Evolutionary conservation across 2,329 filamentous ascomycete species (phyloP).

Genomic region (Fusarium sp.): DNA sequence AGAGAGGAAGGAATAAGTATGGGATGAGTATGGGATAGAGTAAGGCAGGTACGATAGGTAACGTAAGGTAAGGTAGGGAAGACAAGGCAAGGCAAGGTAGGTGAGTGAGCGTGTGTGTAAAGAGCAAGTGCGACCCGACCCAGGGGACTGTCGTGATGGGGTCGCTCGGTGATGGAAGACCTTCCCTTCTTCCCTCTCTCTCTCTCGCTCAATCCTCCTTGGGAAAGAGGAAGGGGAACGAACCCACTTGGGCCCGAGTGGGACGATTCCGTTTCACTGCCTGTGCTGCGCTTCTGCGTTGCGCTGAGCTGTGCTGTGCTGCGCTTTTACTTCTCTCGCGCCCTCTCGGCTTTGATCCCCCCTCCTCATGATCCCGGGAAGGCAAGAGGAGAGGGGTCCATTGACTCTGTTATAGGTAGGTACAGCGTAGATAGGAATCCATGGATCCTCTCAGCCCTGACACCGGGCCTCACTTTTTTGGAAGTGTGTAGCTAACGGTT

Average conservation of each 20-base stretch:
- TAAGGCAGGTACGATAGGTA: background rate
- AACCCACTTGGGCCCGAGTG: conserved; percentile 14
- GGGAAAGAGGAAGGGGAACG: background rate
- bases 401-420: conserved; percentile 2
- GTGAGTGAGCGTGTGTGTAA: background rate
- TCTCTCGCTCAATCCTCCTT: background rate
- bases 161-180: conserved; percentile 3
- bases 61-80: background rate
- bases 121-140: background rate
- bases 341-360: conserved; percentile 4
- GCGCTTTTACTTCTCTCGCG: background rate
- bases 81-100: background rate
- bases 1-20: background rate
- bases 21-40: background rate
- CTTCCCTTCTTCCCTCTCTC: background rate
- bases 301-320: too few species aligned
- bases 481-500: background rate
- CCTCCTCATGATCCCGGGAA: background rate
- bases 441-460: background rate
- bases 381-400: background rate
- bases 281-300: background rate
- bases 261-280: conserved; percentile 32
- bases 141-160: conserved; percentile 9
- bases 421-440: background rate
- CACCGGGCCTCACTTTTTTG: background rate